Evolutionary conservation across 73 alveolate genomes (phyloP), one percentile per base, ranked within the genome.

Genomic region (Stentor coeruleus): DNA sequence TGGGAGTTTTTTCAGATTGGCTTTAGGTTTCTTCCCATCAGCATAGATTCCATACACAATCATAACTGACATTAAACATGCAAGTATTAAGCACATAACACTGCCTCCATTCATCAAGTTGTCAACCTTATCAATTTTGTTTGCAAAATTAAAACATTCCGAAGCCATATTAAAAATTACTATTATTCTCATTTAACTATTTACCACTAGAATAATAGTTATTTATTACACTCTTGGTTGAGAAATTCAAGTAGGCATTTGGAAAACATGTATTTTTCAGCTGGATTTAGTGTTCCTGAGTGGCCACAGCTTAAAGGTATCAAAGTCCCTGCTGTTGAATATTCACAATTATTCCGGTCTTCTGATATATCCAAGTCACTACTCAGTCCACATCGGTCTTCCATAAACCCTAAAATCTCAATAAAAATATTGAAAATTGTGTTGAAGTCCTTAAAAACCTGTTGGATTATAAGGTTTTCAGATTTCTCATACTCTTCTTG

Each of bases 361-460:
- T 11, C 20, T 20, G 66, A 49, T 49, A 49, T 49, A 6, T 49
- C 66, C 66, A 49, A 49, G 20, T 49, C 20, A 49, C 66, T 49
- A 20, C 66, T 49, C 6, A 49, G 66, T 49, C 66, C 66, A 49
- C 66, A 49, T 49, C 66, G 66, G 6, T 49, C 66, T 49, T 49
- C 66, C 66, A 49, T 49, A 49, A 11, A 49, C 20, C 28, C 66
- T 11, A 49, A 20, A 11, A 49, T 20, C 20, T 49, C 66, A 49
- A 49, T 49, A 49, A 49, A 20, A 11, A 49, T 20, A 49, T 49
- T 49, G 20, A 49, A 49, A 49, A 49, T 20, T 11, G 66, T 49
- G 20, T 49, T 49, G 6, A 49, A 6, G 20, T 49, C 66, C 20
- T 49, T 49, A 11, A 49, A 49, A 6, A 49, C 66, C 66, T 49